Evolutionary conservation across 1,284 basidiomycete genomes (phyloP).

Genomic region (Apiotrichum veenhuisii): DNA sequence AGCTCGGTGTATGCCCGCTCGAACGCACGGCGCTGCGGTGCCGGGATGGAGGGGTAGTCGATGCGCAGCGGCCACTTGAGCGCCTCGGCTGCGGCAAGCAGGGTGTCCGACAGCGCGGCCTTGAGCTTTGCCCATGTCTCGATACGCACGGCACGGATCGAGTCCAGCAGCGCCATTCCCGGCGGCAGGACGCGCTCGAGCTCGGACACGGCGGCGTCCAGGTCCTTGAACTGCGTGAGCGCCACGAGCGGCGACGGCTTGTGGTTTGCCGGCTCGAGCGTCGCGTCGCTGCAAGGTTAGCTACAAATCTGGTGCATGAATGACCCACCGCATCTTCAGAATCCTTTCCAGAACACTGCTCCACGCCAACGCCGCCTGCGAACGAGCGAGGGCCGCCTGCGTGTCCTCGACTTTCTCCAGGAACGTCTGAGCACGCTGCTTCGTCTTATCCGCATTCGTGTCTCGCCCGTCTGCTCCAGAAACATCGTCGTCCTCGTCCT

Average conservation of each 20-base stretch:
- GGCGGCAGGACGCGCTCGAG: slow-evolving; percentile 45
- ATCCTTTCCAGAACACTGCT: slow-evolving; percentile 68
- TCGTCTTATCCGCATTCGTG: neutral
- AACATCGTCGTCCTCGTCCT: neutral
- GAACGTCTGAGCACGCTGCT: slow-evolving; percentile 20
- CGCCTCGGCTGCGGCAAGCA: slow-evolving; percentile 64
- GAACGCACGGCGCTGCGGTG: slow-evolving; percentile 60
- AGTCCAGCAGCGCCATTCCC: slow-evolving; percentile 53
- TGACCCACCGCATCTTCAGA: slow-evolving; percentile 67
- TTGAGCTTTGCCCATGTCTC: slow-evolving; percentile 74
- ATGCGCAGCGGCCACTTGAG: slow-evolving; percentile 75
- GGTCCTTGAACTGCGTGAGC: slow-evolving; percentile 59
- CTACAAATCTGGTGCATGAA: neutral
- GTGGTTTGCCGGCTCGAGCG: slow-evolving; percentile 40
- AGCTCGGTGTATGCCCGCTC: slow-evolving; percentile 70
- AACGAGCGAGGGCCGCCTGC: slow-evolving; percentile 66
- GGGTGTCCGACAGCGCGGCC: slow-evolving; percentile 57
- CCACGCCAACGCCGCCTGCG: slow-evolving; percentile 71
- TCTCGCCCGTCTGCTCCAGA: neutral
- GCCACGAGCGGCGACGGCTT: slow-evolving; percentile 49
- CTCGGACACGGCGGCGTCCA: slow-evolving; percentile 62
- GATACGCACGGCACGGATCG: slow-evolving; percentile 56
- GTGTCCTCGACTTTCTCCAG: slow-evolving; percentile 67
- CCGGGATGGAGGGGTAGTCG: slow-evolving; percentile 57
- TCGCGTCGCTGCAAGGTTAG: slow-evolving; percentile 34